Evolutionary conservation across 2,329 filamentous ascomycete genomes (phyloP), one percentile per base, ranked within the genome.

Genomic region (Talaromyces sp.): DNA sequence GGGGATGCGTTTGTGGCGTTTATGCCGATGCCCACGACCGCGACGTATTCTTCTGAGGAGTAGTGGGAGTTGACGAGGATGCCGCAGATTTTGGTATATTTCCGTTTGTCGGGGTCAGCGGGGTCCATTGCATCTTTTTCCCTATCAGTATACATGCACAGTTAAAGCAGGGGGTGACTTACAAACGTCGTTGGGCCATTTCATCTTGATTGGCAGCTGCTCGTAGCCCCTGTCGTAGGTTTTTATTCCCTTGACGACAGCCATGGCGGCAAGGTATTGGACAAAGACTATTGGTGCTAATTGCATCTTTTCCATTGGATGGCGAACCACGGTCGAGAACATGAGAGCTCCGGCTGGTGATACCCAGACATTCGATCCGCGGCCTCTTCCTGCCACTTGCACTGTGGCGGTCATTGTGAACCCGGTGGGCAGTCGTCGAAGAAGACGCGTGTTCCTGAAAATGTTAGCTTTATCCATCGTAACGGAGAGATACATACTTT

Each of bases 111-210:
- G 1, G 81, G 82, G 56, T 82, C 83, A 62, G 77, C 81, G 5
- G 85, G 91, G 72, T 92, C 89, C 25, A 86, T 82, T 0, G 89
- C 89, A 73, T 92, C 86, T 87, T 65, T 10, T n/a, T n/a, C n/a
- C 2, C 8, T 15, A 27, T 64, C 6, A 61, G 56, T 49, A 22
- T 43, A 59, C 6, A n/a, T 25, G 17, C 17, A 58, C 54, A 40
- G 34, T 49, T 10, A 34, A 10, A 19, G 6, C 25, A 1, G 2
- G 47, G 17, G 31, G 7, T 3, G 2, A 78, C 84, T 76, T 78
- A 89, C 88, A 94, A 63, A 99, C 91, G 74, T 99, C 95, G 72
- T 99, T 99, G 11, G 95, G 95, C 95, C 95, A 99, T 77, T 99
- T 99, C 36, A 99, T 80, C 75, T 91, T 93, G 47, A 99, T 84